Conservation (phyloP, 2,329 filamentous ascomycete species). For the Fusarium camptoceras region DNA sequence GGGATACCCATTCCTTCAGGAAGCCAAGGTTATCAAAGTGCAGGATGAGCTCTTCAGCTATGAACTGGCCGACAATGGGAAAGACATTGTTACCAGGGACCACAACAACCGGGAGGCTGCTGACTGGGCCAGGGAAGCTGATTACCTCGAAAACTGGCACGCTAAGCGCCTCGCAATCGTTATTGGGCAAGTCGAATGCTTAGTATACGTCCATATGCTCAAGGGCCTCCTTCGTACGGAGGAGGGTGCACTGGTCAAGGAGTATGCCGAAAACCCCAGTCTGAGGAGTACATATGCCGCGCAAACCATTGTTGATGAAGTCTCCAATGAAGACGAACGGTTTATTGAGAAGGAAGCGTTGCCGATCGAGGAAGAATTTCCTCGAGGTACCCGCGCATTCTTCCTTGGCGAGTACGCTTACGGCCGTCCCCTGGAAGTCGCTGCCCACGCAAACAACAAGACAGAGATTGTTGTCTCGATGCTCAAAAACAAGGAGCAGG, state of each 20-base stretch:
- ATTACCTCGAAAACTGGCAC: slow-evolving; percentile 86
- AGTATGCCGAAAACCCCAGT: slow-evolving; percentile 87
- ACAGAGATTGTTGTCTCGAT: slow-evolving; percentile 82
- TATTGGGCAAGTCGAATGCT: slow-evolving; percentile 86
- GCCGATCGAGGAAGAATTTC: slow-evolving; percentile 92
- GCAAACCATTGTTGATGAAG: slow-evolving; percentile 89
- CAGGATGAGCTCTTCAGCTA: slow-evolving; percentile 96
- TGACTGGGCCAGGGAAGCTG: slow-evolving; percentile 85
- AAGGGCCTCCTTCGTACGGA: slow-evolving; percentile 92
- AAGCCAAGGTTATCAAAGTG: slow-evolving; percentile 88
- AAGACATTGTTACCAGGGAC: slow-evolving; percentile 73
- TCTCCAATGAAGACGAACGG: slow-evolving; percentile 89
- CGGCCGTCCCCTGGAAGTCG: slow-evolving; percentile 87
- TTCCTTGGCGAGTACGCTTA: slow-evolving; percentile 95
- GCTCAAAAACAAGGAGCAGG: slow-evolving; percentile 77
- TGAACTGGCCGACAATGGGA: slow-evolving; percentile 72
- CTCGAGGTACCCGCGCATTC: slow-evolving; percentile 83
- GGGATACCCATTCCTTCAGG: slow-evolving; percentile 94
- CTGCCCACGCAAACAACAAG: slow-evolving; percentile 78
- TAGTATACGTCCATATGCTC: slow-evolving; percentile 93
- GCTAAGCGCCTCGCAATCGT: slow-evolving; percentile 91
- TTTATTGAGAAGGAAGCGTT: slow-evolving; percentile 92
- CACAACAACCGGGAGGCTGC: slow-evolving; percentile 82
- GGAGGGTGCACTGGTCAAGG: slow-evolving; percentile 89
- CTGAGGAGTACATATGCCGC: slow-evolving; percentile 91